These are phyloP conservation scores for Hymenoscyphus salicellus DNA, from an alignment of 2,329 filamentous ascomycete genomes.

Conservation along the genomic window DNA sequence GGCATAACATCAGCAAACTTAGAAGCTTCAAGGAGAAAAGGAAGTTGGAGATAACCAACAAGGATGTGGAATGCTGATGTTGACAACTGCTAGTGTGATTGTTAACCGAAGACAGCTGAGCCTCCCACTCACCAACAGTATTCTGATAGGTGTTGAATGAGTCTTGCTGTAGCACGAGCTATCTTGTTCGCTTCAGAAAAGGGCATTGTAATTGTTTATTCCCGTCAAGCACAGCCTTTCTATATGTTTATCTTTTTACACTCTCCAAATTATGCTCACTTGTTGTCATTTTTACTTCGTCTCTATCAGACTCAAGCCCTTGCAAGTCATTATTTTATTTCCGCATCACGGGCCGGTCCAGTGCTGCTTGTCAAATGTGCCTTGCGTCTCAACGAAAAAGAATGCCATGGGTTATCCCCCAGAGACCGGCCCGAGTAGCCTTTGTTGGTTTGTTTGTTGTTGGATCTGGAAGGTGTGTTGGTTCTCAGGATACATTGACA, in stretches of 20 bases:
- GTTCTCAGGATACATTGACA: background rate
- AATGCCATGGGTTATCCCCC: background rate
- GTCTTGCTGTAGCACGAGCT: too few relatives aligned
- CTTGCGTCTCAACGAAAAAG: background rate
- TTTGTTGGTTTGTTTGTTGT: background rate
- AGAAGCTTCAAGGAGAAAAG: background rate
- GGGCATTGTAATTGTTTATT: background rate
- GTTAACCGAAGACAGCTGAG: background rate
- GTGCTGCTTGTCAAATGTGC: background rate
- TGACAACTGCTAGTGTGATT: background rate
- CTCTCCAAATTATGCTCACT: background rate
- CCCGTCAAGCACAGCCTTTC: background rate
- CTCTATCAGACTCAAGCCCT: background rate
- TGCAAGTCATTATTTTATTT: background rate
- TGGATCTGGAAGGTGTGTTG: background rate
- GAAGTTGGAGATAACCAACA: background rate
- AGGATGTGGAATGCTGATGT: background rate
- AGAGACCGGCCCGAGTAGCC: background rate
- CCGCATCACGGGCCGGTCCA: background rate
- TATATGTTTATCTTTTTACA: background rate
- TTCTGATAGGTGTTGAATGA: background rate
- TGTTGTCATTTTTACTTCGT: background rate
- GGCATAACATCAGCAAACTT: background rate
- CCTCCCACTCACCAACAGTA: background rate
- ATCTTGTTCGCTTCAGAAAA: background rate